Base-by-base conservation (phyloP, 2,329 filamentous ascomycete genomes). In the Diaporthe helianthi region DNA sequence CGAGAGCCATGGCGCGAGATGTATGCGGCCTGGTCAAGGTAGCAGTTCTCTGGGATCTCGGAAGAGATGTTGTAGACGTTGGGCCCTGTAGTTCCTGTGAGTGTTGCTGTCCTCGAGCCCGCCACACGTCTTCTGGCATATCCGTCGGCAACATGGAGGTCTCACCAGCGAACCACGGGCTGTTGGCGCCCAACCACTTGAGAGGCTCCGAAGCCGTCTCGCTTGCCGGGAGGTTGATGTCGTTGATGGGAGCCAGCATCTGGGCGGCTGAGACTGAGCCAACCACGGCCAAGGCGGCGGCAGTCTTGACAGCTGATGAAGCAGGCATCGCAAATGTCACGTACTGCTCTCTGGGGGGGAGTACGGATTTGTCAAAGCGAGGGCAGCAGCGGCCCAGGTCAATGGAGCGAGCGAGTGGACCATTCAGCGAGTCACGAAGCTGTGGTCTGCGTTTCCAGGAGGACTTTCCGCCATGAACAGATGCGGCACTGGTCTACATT, bases 1-100 rank as follows among this genome's bases (percentile, higher is more conserved):
- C 89, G 82, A 51, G 87, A 89, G 22, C 89, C 89, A 79, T 90
- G 89, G 22, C 88, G 84, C 2, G 83, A 82, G 41, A 88, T 79
- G 71, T 89, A 90, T 6, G 86, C 86, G 3, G 85, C 88, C 73
- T 89, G 84, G 69, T 91, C 87, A 4, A 91, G 84, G 12, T 79
- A 79, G 75, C 89, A 91, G 52, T 83, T 81, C 1, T 84, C 80
- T 0, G 89, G 89, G 1, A 87, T 80, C 4, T 84, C 80, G 36
- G 83, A 79, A 0, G 85, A 84, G 67, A 90, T 86, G 15, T 79
- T 81, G 70, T 86, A 83, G 55, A 89, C 83, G 73, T 90, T 84
- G 13, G 86, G 85, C 0, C 86, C 87, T 85, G 58, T 10, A n/a
- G 41, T 46, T 24, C 15, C 53, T 10, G 71, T 74, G 67, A 66